Evolutionary conservation across 352 stramenopile species (phyloP).

Genomic region (Aphanomyces cochlioides): DNA sequence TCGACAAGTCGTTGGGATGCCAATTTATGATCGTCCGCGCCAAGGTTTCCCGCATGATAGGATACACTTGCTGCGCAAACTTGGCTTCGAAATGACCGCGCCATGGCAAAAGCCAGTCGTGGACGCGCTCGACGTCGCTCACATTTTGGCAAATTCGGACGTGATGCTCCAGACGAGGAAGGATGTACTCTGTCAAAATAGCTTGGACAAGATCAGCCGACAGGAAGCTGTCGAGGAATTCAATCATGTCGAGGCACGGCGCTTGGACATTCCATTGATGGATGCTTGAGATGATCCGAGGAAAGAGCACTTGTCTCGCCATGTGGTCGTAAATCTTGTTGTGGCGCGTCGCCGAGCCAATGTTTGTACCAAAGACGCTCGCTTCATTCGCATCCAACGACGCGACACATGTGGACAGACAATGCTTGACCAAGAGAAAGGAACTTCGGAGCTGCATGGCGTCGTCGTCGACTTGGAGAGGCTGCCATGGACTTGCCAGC

Average conservation of each 20-base stretch:
- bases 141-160: conserved; percentile 59
- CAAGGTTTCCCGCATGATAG: conserved; percentile 63
- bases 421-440: conserved; percentile 7
- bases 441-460: not conserved
- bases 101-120: conserved; percentile 82
- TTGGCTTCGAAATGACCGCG: conserved; percentile 38
- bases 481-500: conserved; percentile 41
- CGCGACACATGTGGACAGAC: conserved; percentile 20
- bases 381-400: not conserved
- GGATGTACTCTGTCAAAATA: conserved; percentile 61
- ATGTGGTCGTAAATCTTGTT: conserved; percentile 26
- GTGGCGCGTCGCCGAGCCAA: conserved; percentile 25
- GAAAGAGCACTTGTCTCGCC: not conserved
- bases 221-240: conserved; percentile 12
- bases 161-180: conserved; percentile 64
- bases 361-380: conserved; percentile 12
- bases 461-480: conserved; percentile 37
- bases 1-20: conserved; percentile 71
- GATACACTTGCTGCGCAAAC: conserved; percentile 54
- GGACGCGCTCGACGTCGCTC: conserved; percentile 48
- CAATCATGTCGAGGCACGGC: not conserved
- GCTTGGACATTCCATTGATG: conserved; percentile 15
- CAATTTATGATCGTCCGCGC: conserved; percentile 64
- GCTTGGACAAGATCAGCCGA: conserved; percentile 41
- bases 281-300: conserved; percentile 7